Conservation (phyloP, 2,329 filamentous ascomycete genomes). For the Nemania serpens region DNA sequence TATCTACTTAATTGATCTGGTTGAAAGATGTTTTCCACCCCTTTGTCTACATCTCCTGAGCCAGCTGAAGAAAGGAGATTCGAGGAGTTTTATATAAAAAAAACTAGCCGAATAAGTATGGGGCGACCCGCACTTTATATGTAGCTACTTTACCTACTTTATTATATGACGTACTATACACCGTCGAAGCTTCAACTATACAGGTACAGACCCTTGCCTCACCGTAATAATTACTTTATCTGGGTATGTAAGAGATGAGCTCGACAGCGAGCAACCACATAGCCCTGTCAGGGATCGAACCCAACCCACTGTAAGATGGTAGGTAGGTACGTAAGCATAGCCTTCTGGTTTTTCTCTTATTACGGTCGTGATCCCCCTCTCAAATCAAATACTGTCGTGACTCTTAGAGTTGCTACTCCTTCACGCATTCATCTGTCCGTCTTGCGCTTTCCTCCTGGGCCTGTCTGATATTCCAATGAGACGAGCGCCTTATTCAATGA, state of each 20-base stretch:
- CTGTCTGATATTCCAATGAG: conserved; percentile 28
- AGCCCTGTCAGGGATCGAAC: too few relatives aligned
- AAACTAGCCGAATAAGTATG: conserved; percentile 7
- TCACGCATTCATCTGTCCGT: not conserved
- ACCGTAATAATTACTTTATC: too few relatives aligned
- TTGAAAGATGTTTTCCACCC: too few relatives aligned
- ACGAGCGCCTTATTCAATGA: conserved; percentile 31
- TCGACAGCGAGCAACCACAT: too few relatives aligned
- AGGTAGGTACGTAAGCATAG: not conserved
- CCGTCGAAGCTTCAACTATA: not conserved
- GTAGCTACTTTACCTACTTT: conserved; percentile 6
- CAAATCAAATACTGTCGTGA: not conserved
- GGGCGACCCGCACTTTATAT: conserved; percentile 19
- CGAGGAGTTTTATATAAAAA: conserved; percentile 2
- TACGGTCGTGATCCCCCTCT: conserved; percentile 17
- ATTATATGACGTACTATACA: conserved; percentile 20
- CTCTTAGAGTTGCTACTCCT: conserved; percentile 6
- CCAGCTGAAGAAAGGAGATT: not conserved
- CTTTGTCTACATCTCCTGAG: not conserved
- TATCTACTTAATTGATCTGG: too few relatives aligned
- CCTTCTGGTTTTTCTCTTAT: conserved; percentile 9
- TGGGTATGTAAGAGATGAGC: too few relatives aligned
- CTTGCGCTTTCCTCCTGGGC: not conserved
- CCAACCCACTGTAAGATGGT: not conserved
- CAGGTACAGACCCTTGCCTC: too few relatives aligned